Conservation (phyloP, 768 basidiomycete species). For the Lactarius hatsudake region DNA sequence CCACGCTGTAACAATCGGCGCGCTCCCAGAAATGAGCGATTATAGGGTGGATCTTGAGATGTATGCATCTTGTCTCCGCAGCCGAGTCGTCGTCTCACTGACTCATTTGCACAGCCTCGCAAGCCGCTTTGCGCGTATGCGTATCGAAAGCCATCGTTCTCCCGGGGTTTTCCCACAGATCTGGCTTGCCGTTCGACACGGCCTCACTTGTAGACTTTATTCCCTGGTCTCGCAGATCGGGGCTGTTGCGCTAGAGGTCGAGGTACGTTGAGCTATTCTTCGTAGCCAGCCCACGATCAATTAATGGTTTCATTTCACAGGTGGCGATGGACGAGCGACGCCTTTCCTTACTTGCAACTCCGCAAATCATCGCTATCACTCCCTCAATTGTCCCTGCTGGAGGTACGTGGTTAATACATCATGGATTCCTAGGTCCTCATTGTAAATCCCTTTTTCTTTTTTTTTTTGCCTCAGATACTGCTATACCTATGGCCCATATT, state of each 20-base stretch:
- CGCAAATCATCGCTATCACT: not conserved
- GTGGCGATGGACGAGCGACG: not conserved
- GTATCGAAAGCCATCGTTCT: constrained; percentile 3
- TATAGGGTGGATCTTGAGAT: not conserved
- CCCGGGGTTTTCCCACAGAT: not conserved
- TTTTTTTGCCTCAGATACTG: not conserved
- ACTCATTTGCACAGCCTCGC: not conserved
- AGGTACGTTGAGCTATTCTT: not conserved
- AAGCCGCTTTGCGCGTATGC: not conserved
- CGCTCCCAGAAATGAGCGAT: not conserved
- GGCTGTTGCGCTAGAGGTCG: not conserved
- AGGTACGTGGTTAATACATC: not conserved
- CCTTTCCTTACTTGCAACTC: not conserved
- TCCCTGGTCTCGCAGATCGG: not conserved
- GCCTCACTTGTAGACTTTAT: constrained; percentile 10
- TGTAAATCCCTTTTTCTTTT: not conserved
- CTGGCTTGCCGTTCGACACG: not conserved
- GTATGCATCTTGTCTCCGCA: not conserved
- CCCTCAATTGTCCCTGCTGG: not conserved
- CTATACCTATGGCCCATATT: not conserved
- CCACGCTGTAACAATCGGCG: not conserved
- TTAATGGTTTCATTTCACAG: not conserved
- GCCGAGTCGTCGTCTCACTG: not conserved
- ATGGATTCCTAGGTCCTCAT: not conserved
- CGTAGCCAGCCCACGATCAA: not conserved